These are phyloP conservation scores for Nematodospora valgi DNA, from an alignment of 805 yeast species.

Conservation along the genomic window DNA sequence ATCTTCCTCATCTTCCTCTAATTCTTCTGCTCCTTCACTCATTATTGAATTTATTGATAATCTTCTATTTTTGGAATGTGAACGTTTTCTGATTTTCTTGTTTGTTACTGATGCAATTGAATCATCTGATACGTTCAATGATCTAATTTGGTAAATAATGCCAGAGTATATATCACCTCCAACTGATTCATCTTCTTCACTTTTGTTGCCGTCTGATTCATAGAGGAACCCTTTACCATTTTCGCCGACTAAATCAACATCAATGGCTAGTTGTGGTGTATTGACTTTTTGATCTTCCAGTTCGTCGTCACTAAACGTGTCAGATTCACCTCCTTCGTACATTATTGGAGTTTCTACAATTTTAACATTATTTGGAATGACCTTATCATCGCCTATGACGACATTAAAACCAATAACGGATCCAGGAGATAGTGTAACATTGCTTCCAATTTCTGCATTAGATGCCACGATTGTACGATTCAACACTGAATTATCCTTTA, in stretches of 20 bases:
- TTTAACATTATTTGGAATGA: conserved; percentile 48
- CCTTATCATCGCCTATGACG: conserved; percentile 51
- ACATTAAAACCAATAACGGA: conserved; percentile 78
- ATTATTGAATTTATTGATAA: conserved; percentile 33
- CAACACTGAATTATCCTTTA: conserved; percentile 62
- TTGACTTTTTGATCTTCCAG: conserved; percentile 13
- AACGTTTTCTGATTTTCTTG: conserved; percentile 39
- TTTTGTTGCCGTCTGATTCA: conserved; percentile 35
- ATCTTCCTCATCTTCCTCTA: conserved; percentile 58
- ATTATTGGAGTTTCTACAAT: conserved; percentile 48
- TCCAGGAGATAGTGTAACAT: conserved; percentile 59
- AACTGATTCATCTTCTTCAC: conserved; percentile 40
- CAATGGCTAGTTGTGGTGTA: conserved; percentile 30
- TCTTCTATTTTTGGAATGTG: conserved; percentile 25
- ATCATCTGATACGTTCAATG: conserved; percentile 53
- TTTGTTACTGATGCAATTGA: conserved; percentile 53
- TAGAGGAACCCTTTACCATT: conserved; percentile 51
- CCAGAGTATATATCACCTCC: conserved; percentile 34
- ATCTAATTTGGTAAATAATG: conserved; percentile 45
- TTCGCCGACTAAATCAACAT: conserved; percentile 43
- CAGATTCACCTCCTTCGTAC: conserved; percentile 21
- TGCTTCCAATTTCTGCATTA: conserved; percentile 50
- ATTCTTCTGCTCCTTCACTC: conserved; percentile 41
- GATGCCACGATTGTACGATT: conserved; percentile 70
- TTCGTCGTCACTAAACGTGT: conserved; percentile 11